These are phyloP conservation scores for Phytophthora cajani DNA, from an alignment of 352 stramenopile genomes.

Conservation along the genomic window DNA sequence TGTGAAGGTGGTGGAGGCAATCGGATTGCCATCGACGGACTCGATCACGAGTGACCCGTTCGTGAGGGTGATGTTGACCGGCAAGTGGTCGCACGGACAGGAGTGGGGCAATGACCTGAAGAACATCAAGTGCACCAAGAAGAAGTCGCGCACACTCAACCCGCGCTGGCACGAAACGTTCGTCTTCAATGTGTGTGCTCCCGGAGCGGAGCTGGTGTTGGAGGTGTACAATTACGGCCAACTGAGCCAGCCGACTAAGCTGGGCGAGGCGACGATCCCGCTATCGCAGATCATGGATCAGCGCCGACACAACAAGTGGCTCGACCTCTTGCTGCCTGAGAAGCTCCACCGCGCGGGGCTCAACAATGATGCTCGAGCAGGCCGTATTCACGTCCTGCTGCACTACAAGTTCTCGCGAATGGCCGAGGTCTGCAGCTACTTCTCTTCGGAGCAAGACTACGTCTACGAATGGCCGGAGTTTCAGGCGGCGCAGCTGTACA, in stretches of 20 bases:
- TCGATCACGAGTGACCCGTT: constrained; percentile 91
- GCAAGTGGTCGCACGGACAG: constrained; percentile 88
- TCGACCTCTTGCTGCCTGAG: constrained; percentile 80
- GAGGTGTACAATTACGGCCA: constrained; percentile 90
- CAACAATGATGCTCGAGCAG: constrained; percentile 85
- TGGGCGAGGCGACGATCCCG: constrained; percentile 79
- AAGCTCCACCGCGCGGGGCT: constrained; percentile 81
- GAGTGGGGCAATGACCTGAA: constrained; percentile 86
- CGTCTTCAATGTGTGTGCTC: constrained; percentile 88
- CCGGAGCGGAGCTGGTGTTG: constrained; percentile 80
- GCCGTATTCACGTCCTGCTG: constrained; percentile 82
- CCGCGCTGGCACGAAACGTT: constrained; percentile 89
- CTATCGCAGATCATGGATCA: constrained; percentile 87
- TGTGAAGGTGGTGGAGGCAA: constrained; percentile 87
- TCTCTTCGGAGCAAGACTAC: constrained; percentile 71
- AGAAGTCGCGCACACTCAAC: constrained; percentile 87
- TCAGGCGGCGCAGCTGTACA: constrained; percentile 83
- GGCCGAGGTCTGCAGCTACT: constrained; percentile 87
- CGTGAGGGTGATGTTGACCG: constrained; percentile 82
- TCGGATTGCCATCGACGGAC: constrained; percentile 83
- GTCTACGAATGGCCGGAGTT: constrained; percentile 86
- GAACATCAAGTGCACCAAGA: constrained; percentile 86
- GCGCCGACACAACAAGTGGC: constrained; percentile 87
- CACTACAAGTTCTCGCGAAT: constrained; percentile 90
- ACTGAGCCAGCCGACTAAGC: constrained; percentile 81